Evolutionary conservation across 2,329 filamentous ascomycete species (phyloP).

Genomic region (Penicillium sclerotigenum): DNA sequence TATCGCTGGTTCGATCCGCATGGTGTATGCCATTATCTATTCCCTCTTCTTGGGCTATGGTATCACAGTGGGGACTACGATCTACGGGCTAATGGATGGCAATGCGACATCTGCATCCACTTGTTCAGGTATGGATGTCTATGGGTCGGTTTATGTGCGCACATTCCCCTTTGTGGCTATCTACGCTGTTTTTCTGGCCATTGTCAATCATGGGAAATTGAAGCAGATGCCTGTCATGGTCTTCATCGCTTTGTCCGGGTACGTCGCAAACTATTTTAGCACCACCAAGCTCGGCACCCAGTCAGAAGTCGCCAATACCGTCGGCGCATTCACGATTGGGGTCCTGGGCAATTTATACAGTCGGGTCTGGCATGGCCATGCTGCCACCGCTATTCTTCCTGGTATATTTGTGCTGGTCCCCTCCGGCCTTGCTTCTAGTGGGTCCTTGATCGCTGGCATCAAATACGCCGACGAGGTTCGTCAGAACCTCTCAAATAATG

Average conservation of each 20-base stretch:
- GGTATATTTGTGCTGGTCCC: slow-evolving; percentile 76
- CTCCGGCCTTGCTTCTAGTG: slow-evolving; percentile 58
- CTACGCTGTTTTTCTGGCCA: slow-evolving; percentile 72
- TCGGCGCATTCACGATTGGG: slow-evolving; percentile 77
- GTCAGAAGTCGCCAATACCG: slow-evolving; percentile 72
- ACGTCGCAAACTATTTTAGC: slow-evolving; percentile 74
- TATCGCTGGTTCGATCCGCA: slow-evolving; percentile 70
- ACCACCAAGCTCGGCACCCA: slow-evolving; percentile 65
- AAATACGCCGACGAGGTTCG: slow-evolving; percentile 55
- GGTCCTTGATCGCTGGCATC: slow-evolving; percentile 58
- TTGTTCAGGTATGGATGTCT: slow-evolving; percentile 53
- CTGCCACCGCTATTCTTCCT: slow-evolving; percentile 81
- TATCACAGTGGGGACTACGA: slow-evolving; percentile 63
- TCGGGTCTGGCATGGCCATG: slow-evolving; percentile 69
- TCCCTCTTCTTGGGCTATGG: slow-evolving; percentile 71
- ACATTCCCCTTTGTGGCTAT: slow-evolving; percentile 71
- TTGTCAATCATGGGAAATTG: slow-evolving; percentile 82
- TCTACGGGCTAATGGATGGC: slow-evolving; percentile 61
- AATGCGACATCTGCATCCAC: slow-evolving; percentile 52
- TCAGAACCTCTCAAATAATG: slow-evolving; percentile 24
- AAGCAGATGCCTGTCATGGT: slow-evolving; percentile 77
- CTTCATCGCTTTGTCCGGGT: slow-evolving; percentile 70
- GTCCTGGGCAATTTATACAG: slow-evolving; percentile 78
- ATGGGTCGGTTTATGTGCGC: slow-evolving; percentile 43
- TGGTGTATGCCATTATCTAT: slow-evolving; percentile 73